Evolutionary conservation across 371 early-diverging fungal species (phyloP).

Genomic region (Parasitella parasitica): DNA sequence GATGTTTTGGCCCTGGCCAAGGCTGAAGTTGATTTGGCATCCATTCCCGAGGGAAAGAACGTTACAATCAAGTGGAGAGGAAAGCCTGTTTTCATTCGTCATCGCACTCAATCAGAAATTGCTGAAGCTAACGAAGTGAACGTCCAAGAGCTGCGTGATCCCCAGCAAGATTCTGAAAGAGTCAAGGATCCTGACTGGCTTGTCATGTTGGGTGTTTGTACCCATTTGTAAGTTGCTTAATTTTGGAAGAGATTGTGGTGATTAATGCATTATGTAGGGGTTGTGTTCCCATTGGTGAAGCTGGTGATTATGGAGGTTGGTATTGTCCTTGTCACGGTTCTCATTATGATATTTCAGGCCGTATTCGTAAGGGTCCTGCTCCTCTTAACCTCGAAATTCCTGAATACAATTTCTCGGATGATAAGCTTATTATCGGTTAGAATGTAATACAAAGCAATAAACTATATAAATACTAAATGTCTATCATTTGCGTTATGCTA

Average conservation of each 20-base stretch:
- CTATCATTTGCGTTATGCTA: no score
- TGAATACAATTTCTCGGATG: slow-evolving; percentile 49
- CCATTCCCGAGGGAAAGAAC: slow-evolving; percentile 96
- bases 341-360: slow-evolving; percentile 93
- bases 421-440: slow-evolving; percentile 56
- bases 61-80: slow-evolving; percentile 98
- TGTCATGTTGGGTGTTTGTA: slow-evolving; percentile 97
- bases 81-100: slow-evolving; percentile 97
- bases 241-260: background rate
- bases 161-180: slow-evolving; percentile 90
- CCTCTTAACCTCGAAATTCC: slow-evolving; percentile 98
- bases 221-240: slow-evolving; percentile 73
- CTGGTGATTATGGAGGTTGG: slow-evolving; percentile 98
- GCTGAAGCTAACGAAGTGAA: slow-evolving; percentile 87
- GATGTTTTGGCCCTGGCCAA: slow-evolving; percentile 98
- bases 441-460: slow-evolving; percentile 15
- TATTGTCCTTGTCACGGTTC: slow-evolving; percentile 99
- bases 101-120: slow-evolving; percentile 94
- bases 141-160: slow-evolving; percentile 84
- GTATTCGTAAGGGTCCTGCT: slow-evolving; percentile 98
- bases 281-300: slow-evolving; percentile 97
- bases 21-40: slow-evolving; percentile 89
- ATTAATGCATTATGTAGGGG: slow-evolving; percentile 53
- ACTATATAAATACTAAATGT: no score
- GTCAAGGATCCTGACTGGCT: slow-evolving; percentile 94